Conservation (phyloP, 768 basidiomycete genomes). For the Russula lepida region DNA sequence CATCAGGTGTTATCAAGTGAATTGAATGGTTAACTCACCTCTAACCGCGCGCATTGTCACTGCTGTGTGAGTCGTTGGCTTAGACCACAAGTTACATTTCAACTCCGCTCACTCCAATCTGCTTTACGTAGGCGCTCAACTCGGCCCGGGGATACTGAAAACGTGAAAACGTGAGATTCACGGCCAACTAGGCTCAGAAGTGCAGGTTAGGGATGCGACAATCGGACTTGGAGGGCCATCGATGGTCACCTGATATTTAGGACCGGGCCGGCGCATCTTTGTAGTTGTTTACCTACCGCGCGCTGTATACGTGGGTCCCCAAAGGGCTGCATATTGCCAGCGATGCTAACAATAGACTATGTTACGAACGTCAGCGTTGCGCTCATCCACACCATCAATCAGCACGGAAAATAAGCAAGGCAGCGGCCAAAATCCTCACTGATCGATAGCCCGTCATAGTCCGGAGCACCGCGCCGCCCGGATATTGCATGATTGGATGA, state of each 20-base stretch:
- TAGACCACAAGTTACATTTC: no score
- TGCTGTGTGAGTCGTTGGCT: background rate
- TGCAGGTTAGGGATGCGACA: no score
- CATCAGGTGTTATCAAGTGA: background rate
- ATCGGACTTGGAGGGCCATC: no score
- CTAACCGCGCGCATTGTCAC: constrained; percentile 9
- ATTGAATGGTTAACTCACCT: background rate
- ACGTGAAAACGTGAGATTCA: no score
- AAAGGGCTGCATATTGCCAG: background rate
- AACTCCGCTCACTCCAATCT: no score
- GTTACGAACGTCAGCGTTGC: background rate
- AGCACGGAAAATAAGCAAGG: background rate
- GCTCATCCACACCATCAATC: background rate
- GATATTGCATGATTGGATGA: constrained; percentile 2
- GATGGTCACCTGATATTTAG: no score
- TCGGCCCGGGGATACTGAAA: background rate
- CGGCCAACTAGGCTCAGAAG: no score
- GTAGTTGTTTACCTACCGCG: no score
- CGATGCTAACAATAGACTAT: background rate
- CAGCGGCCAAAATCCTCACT: background rate
- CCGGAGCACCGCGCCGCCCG: constrained; percentile 10
- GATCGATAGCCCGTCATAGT: background rate
- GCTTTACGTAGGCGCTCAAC: background rate
- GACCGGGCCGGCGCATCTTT: no score
- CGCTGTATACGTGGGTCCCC: no score